Percentiles rank a stretch among this genome's conserved stretches.
phyloP scores from a whole-genome alignment of 345 rosid species.

The Gossypium sturtianum region DNA sequence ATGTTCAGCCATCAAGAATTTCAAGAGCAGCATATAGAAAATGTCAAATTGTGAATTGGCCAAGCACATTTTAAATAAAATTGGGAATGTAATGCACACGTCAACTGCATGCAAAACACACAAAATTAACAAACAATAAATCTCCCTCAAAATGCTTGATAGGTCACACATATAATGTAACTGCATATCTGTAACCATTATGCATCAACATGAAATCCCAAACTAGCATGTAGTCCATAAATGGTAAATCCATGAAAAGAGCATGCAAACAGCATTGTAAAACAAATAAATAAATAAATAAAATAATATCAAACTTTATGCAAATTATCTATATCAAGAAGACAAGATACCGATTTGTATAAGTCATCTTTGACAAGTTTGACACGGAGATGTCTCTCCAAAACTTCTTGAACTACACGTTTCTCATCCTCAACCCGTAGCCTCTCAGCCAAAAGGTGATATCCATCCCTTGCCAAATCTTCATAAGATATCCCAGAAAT shows the following conservation, averaged over 20 bases:
- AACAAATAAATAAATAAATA: not conserved
- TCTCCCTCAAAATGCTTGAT: not conserved
- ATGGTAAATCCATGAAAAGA: not conserved
- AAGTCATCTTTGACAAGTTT: conserved; percentile 54
- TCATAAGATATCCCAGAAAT: conserved; percentile 60
- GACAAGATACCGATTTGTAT: conserved; percentile 51
- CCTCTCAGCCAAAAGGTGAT: conserved; percentile 89
- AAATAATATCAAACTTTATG: not conserved
- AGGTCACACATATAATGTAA: not conserved
- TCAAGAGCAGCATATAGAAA: not conserved
- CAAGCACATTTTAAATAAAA: no score
- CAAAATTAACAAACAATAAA: not conserved
- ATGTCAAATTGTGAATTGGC: not conserved
- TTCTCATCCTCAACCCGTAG: conserved; percentile 82
- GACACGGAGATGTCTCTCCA: conserved; percentile 63
- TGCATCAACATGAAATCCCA: conserved; percentile 2
- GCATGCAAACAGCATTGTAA: conserved; percentile 1
- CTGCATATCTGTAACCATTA: not conserved
- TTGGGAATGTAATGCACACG: not conserved
- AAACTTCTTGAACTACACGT: conserved; percentile 64
- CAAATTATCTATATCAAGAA: not conserved
- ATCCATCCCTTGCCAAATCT: conserved; percentile 86
- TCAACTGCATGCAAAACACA: not conserved
- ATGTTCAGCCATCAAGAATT: not conserved
- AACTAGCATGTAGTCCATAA: not conserved